Evolutionary conservation across 768 basidiomycete species (phyloP).

Genomic region (Tricholoma saponaceum): DNA sequence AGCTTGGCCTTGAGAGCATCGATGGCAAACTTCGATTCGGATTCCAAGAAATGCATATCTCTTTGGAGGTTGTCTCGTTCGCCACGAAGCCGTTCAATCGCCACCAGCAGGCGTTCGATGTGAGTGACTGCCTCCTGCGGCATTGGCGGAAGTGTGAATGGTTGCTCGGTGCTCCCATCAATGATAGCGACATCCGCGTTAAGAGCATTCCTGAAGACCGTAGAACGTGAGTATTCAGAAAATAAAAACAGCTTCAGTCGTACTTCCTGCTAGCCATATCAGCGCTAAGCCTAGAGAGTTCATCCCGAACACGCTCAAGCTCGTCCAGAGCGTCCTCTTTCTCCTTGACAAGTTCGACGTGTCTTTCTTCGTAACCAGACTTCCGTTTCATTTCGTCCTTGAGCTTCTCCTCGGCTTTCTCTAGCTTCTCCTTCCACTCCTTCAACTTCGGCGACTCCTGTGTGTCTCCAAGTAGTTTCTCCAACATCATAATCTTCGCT

Average conservation of each 20-base stretch:
- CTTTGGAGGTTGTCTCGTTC: constrained; percentile 63
- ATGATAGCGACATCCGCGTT: not conserved
- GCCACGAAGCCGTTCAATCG: constrained; percentile 61
- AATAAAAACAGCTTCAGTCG: not conserved
- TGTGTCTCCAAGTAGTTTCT: constrained; percentile 41
- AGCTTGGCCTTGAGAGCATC: constrained; percentile 56
- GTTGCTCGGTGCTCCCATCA: not conserved
- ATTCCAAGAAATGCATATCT: constrained; percentile 63
- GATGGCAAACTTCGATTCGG: constrained; percentile 61
- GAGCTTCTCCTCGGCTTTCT: constrained; percentile 34
- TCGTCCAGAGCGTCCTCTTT: constrained; percentile 47
- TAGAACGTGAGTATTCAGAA: not conserved
- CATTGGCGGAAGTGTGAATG: constrained; percentile 7
- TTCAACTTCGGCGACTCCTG: constrained; percentile 33
- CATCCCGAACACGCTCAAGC: constrained; percentile 31
- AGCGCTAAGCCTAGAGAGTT: constrained; percentile 25
- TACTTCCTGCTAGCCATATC: constrained; percentile 4
- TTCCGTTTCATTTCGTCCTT: constrained; percentile 37
- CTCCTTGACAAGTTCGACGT: constrained; percentile 46
- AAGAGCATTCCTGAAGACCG: not conserved
- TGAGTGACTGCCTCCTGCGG: constrained; percentile 31
- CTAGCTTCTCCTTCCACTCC: constrained; percentile 38
- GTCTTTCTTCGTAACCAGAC: constrained; percentile 36
- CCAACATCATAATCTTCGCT: constrained; percentile 56
- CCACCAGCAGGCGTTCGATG: constrained; percentile 54